Conservation (phyloP, 495 filamentous ascomycete genomes). For the Penicillium steckii region DNA sequence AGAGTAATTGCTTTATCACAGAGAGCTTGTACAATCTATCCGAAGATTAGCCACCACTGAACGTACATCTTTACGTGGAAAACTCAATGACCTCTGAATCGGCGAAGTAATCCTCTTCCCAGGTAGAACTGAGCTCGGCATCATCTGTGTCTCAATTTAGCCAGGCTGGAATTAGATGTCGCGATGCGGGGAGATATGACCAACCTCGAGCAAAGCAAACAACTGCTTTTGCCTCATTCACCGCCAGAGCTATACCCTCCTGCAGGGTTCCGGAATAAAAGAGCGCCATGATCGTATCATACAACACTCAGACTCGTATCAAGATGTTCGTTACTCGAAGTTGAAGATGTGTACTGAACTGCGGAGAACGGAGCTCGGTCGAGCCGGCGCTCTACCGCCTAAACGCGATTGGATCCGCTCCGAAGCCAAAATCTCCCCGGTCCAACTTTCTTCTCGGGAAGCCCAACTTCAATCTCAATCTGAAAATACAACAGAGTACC, state of each 20-base stretch:
- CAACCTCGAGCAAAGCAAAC: constrained; percentile 68
- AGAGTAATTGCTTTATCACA: constrained; percentile 61
- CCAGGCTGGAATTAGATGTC: constrained; percentile 16
- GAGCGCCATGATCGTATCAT: constrained; percentile 43
- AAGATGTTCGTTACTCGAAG: background rate
- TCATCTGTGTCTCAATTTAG: constrained; percentile 51
- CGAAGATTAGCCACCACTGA: constrained; percentile 3
- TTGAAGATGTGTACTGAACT: constrained; percentile 1
- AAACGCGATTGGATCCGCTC: background rate
- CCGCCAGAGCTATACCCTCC: constrained; percentile 71
- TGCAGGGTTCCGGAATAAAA: constrained; percentile 81
- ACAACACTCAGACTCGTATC: background rate
- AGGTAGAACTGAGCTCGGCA: constrained; percentile 59
- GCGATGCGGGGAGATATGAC: constrained; percentile 48
- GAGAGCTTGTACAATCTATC: constrained; percentile 48
- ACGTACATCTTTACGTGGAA: background rate
- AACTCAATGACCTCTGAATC: constrained; percentile 52
- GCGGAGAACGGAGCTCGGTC: constrained; percentile 15
- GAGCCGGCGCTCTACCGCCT: constrained; percentile 23
- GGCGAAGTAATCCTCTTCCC: constrained; percentile 74
- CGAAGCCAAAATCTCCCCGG: constrained; percentile 11
- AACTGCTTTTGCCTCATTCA: constrained; percentile 63
- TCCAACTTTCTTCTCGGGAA: background rate
- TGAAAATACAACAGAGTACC: background rate
- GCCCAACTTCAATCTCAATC: background rate